Base-by-base conservation (phyloP, 2,329 filamentous ascomycete genomes). In the Hymenoscyphus scutula region DNA sequence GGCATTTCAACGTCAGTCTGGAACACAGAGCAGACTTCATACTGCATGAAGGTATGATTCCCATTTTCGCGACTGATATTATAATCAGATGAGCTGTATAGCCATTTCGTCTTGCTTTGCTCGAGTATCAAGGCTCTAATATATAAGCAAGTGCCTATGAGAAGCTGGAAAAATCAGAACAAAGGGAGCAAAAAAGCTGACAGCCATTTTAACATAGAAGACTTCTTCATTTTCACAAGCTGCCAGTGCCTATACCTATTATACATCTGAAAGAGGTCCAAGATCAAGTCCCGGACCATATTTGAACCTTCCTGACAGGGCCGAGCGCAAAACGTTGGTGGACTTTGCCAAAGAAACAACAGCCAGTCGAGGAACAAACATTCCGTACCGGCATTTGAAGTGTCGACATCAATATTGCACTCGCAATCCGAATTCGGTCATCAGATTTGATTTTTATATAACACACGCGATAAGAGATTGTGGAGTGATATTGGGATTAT, bases 261-360 rank as follows among this genome's bases (percentile, higher is more conserved):
- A 23, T 23, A 23, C 41, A 48, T 25, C n/a, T 23, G n/a, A 25
- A 48, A 45, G 64, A 38, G 61, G 64, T 37, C 59, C 54, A 56
- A 59, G 37, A 51, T 51, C 48, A 11, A 32, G 34, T 58, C 57
- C 63, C 37, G 61, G 63, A 57, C 57, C 55, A 59, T 54, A 68
- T 59, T 64, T 62, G 61, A 58, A 64, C 63, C 55, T 66, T 65
- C 56, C 60, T 66, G 34, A 61, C 67, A 67, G 68, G 70, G 62
- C 70, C 70, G 70, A 72, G 70, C 70, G 68, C 65, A 69, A 56
- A 64, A 57, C n/a, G n/a, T n/a, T n/a, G n/a, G 60, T 48, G 55
- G 45, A 53, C 32, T 15, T 34, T 34, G 32, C 58, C 19, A 38
- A 64, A 56, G 62, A 55, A 51, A 62, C n/a, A 34, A 61, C 32